phyloP scores from a whole-genome alignment of 1,284 basidiomycete genomes.

The Psilocybe mexicana region DNA sequence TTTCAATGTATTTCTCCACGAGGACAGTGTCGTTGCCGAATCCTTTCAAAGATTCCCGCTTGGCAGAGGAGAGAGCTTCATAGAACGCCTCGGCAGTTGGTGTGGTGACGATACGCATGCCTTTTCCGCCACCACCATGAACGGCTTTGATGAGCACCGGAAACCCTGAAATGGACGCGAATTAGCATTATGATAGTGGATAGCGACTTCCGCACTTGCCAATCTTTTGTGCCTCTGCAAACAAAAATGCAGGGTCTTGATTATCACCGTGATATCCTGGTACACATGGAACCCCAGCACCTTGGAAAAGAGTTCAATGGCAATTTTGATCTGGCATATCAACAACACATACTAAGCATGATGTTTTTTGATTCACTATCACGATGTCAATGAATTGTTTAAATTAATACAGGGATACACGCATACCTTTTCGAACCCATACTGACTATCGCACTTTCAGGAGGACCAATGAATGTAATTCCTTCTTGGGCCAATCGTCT shows the following conservation, averaged over 20 bases:
- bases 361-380: slow-evolving; percentile 84
- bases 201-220: slow-evolving; percentile 38
- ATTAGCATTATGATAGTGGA: neutral
- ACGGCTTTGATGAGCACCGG: slow-evolving; percentile 95
- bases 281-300: slow-evolving; percentile 90
- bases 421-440: slow-evolving; percentile 88
- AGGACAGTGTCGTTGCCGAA: slow-evolving; percentile 88
- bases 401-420: slow-evolving; percentile 6
- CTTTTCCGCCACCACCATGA: slow-evolving; percentile 95
- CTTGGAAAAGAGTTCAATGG: slow-evolving; percentile 33
- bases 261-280: slow-evolving; percentile 86
- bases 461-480: slow-evolving; percentile 95
- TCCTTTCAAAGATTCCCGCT: slow-evolving; percentile 83
- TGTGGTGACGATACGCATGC: slow-evolving; percentile 92
- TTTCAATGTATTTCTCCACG: slow-evolving; percentile 84
- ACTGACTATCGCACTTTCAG: slow-evolving; percentile 88
- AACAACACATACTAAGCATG: slow-evolving; percentile 66
- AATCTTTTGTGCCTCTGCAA: slow-evolving; percentile 70
- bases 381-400: slow-evolving; percentile 2
- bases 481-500: slow-evolving; percentile 84
- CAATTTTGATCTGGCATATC: neutral
- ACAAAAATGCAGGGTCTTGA: slow-evolving; percentile 68
- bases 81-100: slow-evolving; percentile 63
- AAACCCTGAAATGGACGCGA: slow-evolving; percentile 56
- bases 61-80: slow-evolving; percentile 81